Conservation (phyloP, 164 flowering plant species). For the Brasenia schreberi region DNA sequence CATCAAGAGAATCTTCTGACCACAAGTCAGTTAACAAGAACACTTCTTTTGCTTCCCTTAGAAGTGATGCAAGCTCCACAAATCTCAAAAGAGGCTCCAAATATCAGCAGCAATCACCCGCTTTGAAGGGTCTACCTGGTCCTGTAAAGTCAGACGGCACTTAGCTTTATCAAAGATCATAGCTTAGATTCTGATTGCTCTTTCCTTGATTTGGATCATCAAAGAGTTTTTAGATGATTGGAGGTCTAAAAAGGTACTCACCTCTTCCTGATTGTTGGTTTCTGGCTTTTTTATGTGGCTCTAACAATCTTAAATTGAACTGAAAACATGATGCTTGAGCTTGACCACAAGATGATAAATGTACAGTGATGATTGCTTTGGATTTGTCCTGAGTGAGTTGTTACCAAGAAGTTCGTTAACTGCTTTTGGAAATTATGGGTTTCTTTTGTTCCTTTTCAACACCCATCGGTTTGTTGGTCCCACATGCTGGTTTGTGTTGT, state of each 20-base stretch:
- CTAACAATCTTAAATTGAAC: neutral
- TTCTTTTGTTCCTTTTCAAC: neutral
- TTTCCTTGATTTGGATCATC: constrained; percentile 11
- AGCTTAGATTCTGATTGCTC: constrained; percentile 18
- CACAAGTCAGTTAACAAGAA: constrained; percentile 19
- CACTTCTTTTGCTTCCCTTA: constrained; percentile 27
- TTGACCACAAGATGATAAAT: neutral
- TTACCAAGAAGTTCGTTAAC: neutral
- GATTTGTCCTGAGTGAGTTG: neutral
- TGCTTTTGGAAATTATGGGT: neutral
- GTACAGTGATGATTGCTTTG: neutral
- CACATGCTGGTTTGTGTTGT: neutral
- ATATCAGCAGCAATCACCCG: constrained; percentile 17
- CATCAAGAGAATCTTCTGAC: constrained; percentile 21
- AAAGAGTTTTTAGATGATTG: constrained; percentile 8
- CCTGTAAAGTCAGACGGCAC: constrained; percentile 13
- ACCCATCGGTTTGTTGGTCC: neutral
- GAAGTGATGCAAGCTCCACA: constrained; percentile 17
- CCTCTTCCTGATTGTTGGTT: neutral
- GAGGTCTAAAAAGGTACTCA: neutral
- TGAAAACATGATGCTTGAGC: neutral
- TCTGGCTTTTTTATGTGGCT: neutral
- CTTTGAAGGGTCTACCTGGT: constrained; percentile 10
- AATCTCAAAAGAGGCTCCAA: constrained; percentile 8
- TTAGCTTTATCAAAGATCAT: constrained; percentile 6